Base-by-base conservation (phyloP, 2,329 filamentous ascomycete genomes). In the Alternaria ventricosa region DNA sequence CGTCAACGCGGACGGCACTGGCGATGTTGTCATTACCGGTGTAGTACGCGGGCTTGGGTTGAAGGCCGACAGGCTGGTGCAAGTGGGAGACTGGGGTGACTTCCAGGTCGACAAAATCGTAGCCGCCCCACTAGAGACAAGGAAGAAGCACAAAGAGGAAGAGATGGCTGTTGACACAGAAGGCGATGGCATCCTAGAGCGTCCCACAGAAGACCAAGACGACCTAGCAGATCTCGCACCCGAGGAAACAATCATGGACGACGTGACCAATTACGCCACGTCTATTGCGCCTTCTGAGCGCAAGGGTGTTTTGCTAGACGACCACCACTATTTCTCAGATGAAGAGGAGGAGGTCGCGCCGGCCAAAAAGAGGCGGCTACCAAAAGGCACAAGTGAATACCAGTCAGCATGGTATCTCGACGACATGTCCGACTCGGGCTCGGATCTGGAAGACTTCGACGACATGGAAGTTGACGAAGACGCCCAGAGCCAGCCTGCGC, bases 321-420 rank as follows among this genome's bases (percentile, higher is more conserved):
- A 98, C 70, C 95, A 99, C 79, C 95, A 98, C 78, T 99, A 99
- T 80, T 99, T 98, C 77, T 94, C 94, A 0, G 95, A 98, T 46
- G 93, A 96, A 50, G 91, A 96, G 57, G 84, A 85, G 6, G 85
- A 87, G 45, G 82, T 89, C 57, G 83, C 86, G 18, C 83, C 88
- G 18, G 81, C 85, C 36, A 82, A 83, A 30, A 92, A 92, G 7
- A 96, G 90, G 81, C 88, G 89, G 66, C 82, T 99, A 22, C 96
- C 96, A 1, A 92, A 90, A 80, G 96, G 96, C 67, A 99, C 96
- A 3, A 98, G 96, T 43, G 89, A 90, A 60, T 98, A 97, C 80
- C 96, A 99, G 81, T 88, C 94, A 22, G 94, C 95, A 10, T 99
- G 96, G 96, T 97, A 92, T 77, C 82, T 99, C 36, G 90, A 88